Evolutionary conservation across 805 yeast species (phyloP), one percentile per base, ranked within the genome.

Genomic region (Blastobotrys terrestris): DNA sequence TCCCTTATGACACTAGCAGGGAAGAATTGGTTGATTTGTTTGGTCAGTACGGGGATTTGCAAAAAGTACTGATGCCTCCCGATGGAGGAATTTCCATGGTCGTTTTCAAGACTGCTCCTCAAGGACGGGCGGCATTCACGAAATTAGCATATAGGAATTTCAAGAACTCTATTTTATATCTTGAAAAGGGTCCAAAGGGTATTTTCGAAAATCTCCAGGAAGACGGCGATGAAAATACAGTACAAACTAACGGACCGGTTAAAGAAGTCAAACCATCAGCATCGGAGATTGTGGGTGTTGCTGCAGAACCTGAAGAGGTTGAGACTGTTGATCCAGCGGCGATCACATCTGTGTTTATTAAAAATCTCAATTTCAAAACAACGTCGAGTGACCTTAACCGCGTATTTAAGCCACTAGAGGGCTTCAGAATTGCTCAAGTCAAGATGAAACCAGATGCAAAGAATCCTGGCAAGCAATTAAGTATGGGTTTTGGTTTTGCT

Each of bases 401-500:
- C 1, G 69, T 80, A 15, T 91, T 94, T 77, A 79, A 80, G 55
- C 72, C 84, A 5, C 72, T 88, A 44, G 79, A 80, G 18, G 99
- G 98, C 0, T 94, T 87, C 66, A 79, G 85, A 13, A 76, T 84
- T 48, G 95, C 95, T 1, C 81, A 83, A 20, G 85, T 94, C 51
- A 88, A 88, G 64, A 85, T 85, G 22, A 92, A 91, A 66, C 91
- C 96, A 1, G 95, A 92, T 70, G 80, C 95, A 39, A 87, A 83
- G 69, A 78, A 80, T 55, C 65, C 78, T 1, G 85, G 83, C 8
- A 78, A 78, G 53, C 71, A 75, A n/a, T 76, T 83, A 55, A 89
- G 97, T 61, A 94, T 94, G 99, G 99, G 99, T 18, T 94, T 90
- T 64, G 99, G 99, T 1, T 94, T 94, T 71, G 97, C 81, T 13